phyloP scores from a whole-genome alignment of 139 green algal species.

The Desmodesmus armatus region DNA sequence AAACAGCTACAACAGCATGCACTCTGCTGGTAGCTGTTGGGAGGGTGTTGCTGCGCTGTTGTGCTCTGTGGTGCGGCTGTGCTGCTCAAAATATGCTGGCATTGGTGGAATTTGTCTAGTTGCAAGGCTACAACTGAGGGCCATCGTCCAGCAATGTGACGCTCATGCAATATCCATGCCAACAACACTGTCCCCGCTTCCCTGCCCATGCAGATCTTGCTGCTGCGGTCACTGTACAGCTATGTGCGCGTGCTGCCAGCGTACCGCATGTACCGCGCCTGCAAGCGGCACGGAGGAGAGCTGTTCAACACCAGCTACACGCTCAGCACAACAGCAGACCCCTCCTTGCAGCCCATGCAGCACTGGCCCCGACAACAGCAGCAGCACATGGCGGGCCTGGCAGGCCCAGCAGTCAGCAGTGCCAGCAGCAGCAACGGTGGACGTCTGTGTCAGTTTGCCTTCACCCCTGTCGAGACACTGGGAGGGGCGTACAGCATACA shows the following conservation, averaged over 20 bases:
- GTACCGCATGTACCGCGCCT: conserved; percentile 70
- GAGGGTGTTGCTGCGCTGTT: too few relatives aligned
- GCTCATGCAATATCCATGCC: too few relatives aligned
- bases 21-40: too few relatives aligned
- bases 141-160: too few relatives aligned
- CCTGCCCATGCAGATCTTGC: conserved; percentile 64
- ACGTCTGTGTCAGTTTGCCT: conserved; percentile 55
- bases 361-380: background rate
- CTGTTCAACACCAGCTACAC: conserved; percentile 30
- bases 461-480: conserved; percentile 72
- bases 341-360: background rate
- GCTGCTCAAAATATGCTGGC: too few relatives aligned
- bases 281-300: conserved; percentile 49
- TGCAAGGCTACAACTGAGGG: background rate
- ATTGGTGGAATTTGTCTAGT: too few relatives aligned
- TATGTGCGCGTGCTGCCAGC: conserved; percentile 81
- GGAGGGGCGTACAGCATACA: conserved; percentile 59
- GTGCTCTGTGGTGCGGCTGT: too few relatives aligned
- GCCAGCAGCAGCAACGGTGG: conserved; percentile 21
- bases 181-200: background rate
- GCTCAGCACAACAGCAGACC: conserved; percentile 4
- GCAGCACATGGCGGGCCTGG: too few relatives aligned
- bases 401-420: conserved; percentile 37
- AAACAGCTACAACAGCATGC: too few relatives aligned
- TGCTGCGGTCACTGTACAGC: conserved; percentile 77